Evolutionary conservation across 208 protist genomes (phyloP).

Genomic region (Trypanosoma theileri): DNA sequence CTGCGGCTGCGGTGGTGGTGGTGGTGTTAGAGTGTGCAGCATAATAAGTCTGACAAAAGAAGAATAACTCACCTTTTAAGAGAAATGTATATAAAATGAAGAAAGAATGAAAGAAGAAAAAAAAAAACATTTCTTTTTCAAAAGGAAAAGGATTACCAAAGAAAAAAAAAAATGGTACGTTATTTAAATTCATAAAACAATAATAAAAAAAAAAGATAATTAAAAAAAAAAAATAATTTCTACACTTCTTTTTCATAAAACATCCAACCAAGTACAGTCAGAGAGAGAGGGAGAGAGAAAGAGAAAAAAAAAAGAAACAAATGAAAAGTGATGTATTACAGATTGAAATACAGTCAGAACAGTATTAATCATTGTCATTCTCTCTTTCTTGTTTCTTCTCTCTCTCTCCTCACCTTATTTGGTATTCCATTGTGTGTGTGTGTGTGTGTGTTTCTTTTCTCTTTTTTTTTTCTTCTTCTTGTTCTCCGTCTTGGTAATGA

Average conservation of each 20-base stretch:
- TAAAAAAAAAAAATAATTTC: slow-evolving; percentile 9
- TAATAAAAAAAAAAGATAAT: slow-evolving; percentile 21
- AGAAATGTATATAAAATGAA: not conserved
- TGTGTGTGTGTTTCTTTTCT: not conserved
- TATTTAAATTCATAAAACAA: slow-evolving; percentile 1
- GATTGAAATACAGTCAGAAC: not conserved
- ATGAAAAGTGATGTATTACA: not conserved
- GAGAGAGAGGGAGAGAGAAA: not conserved
- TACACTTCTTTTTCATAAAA: not conserved
- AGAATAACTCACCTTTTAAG: not conserved
- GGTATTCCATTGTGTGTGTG: too few relatives aligned
- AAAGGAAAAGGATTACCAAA: not conserved
- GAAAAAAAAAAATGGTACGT: not conserved
- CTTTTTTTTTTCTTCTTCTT: not conserved
- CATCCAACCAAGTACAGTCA: not conserved
- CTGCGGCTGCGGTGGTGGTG: too few relatives aligned
- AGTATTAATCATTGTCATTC: not conserved
- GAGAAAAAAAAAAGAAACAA: too few relatives aligned
- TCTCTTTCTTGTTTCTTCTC: not conserved
- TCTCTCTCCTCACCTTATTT: not conserved
- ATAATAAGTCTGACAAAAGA: not conserved
- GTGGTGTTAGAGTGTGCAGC: too few relatives aligned
- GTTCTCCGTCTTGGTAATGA: too few relatives aligned
- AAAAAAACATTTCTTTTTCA: too few relatives aligned
- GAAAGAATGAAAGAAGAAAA: slow-evolving; percentile 2